Percentiles rank a stretch among this genome's conserved stretches.
Conservation (phyloP, 345 rosid species). For the Aquilaria malaccensis region DNA sequence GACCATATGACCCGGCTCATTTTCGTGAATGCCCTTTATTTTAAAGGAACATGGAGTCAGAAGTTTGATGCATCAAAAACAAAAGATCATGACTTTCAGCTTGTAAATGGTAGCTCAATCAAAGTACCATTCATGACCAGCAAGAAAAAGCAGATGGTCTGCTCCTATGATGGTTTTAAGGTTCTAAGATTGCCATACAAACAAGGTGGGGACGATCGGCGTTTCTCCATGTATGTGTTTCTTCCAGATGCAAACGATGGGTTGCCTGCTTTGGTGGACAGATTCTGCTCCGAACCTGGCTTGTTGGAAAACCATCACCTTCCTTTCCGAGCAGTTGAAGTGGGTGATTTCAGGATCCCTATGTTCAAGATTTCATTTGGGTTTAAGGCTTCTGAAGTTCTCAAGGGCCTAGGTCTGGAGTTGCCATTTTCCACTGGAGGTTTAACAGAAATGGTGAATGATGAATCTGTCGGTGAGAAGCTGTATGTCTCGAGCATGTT, state of each 20-base stretch:
- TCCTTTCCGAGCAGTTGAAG: not conserved
- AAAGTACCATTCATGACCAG: constrained; percentile 26
- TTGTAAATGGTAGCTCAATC: constrained; percentile 14
- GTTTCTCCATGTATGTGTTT: constrained; percentile 23
- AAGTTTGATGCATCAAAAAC: constrained; percentile 19
- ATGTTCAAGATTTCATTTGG: constrained; percentile 22
- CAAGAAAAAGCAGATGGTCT: constrained; percentile 6
- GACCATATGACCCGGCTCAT: constrained; percentile 9
- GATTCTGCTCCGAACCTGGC: constrained; percentile 8
- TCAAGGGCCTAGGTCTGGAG: constrained; percentile 18
- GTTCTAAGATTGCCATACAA: constrained; percentile 24
- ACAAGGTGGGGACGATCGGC: constrained; percentile 12
- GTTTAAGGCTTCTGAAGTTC: constrained; percentile 19
- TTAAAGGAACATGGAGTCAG: constrained; percentile 28
- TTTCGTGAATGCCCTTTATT: constrained; percentile 33
- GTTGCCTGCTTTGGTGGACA: constrained; percentile 8
- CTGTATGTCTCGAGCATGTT: constrained; percentile 15
- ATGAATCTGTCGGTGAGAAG: not conserved
- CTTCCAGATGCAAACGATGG: constrained; percentile 22
- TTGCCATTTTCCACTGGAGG: constrained; percentile 14
- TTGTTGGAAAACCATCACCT: constrained; percentile 11
- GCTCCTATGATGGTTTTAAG: constrained; percentile 15
- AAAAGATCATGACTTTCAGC: constrained; percentile 14
- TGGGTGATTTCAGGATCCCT: constrained; percentile 22
- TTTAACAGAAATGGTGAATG: constrained; percentile 21